Evolutionary conservation across 2,329 filamentous ascomycete species (phyloP).

Genomic region (Pseudohalonectria lignicola): DNA sequence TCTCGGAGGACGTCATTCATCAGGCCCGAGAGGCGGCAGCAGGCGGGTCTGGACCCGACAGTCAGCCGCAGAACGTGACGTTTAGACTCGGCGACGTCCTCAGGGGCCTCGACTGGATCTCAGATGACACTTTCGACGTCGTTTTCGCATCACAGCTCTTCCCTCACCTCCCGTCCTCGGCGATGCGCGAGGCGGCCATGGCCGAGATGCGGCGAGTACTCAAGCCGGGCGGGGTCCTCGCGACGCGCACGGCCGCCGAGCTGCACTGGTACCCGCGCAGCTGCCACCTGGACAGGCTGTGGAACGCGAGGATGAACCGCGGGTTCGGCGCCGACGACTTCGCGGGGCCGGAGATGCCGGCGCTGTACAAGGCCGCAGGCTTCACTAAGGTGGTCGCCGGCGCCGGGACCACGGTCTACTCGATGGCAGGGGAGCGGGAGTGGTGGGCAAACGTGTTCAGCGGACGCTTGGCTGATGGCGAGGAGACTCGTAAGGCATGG

Average conservation of each 20-base stretch:
- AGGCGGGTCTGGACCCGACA: conserved; percentile 7
- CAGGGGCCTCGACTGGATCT: conserved; percentile 21
- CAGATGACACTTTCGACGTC: conserved; percentile 27
- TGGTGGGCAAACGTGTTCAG: conserved; percentile 15
- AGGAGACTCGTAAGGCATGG: conserved; percentile 22
- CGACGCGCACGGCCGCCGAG: conserved; percentile 17
- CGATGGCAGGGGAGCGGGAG: conserved; percentile 13
- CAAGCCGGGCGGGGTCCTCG: conserved; percentile 27
- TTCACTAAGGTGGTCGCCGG: conserved; percentile 18
- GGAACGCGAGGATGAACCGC: conserved; percentile 13
- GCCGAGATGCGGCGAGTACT: conserved; percentile 29
- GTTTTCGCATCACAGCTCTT: conserved; percentile 32
- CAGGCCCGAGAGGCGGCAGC: conserved; percentile 14
- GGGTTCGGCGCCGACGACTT: conserved; percentile 7
- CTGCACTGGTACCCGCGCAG: conserved; percentile 19
- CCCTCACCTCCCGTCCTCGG: conserved; percentile 23
- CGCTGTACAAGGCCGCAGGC: conserved; percentile 16
- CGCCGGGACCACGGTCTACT: conserved; percentile 18
- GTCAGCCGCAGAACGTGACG: conserved; percentile 9
- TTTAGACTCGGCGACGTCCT: conserved; percentile 23
- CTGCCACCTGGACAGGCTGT: conserved; percentile 17
- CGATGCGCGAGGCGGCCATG: conserved; percentile 17
- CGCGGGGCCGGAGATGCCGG: conserved; percentile 15
- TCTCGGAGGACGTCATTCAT: conserved; percentile 18
- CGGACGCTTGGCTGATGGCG: conserved; percentile 15